These are phyloP conservation scores for Apiotrichum laibachii DNA, from an alignment of 1,284 basidiomycete species.

Conservation along the genomic window DNA sequence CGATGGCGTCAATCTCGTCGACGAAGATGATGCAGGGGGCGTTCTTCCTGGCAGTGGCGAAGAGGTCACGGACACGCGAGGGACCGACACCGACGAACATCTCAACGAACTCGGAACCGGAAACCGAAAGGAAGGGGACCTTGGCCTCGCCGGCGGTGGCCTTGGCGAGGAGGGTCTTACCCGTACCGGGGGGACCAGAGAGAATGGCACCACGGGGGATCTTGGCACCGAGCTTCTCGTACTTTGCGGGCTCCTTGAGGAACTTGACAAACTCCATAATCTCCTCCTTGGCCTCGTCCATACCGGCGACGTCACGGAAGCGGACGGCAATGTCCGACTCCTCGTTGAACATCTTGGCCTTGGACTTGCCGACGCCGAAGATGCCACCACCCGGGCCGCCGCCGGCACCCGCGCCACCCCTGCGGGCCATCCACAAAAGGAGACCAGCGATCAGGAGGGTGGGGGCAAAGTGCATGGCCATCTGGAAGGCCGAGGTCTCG, in stretches of 20 bases:
- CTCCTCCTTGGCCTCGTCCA: constrained; percentile 99
- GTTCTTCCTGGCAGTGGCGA: constrained; percentile 95
- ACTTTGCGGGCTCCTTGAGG: constrained; percentile 90
- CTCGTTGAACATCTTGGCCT: constrained; percentile 94
- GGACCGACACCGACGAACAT: constrained; percentile 99
- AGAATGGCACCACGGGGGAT: constrained; percentile 98
- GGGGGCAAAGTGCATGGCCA: constrained; percentile 88
- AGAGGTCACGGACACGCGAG: constrained; percentile 93
- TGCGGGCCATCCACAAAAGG: constrained; percentile 82
- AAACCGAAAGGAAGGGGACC: constrained; percentile 96
- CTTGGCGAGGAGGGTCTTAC: constrained; percentile 96
- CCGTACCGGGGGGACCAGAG: constrained; percentile 96
- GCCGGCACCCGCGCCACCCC: constrained; percentile 62
- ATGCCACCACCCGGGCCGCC: constrained; percentile 71
- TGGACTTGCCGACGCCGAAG: constrained; percentile 95
- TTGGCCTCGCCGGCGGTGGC: constrained; percentile 97
- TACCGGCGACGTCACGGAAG: constrained; percentile 95
- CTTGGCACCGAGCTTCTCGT: constrained; percentile 95
- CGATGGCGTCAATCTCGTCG: constrained; percentile 98
- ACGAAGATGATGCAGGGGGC: constrained; percentile 98
- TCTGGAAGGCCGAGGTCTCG: constrained; percentile 79
- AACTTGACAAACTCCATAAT: constrained; percentile 99
- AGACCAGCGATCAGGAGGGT: constrained; percentile 87
- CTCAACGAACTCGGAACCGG: constrained; percentile 98
- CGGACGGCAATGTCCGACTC: constrained; percentile 91